These are phyloP conservation scores for Thymus quinquecostatus DNA, from an alignment of 257 asterid genomes.

Conservation along the genomic window DNA sequence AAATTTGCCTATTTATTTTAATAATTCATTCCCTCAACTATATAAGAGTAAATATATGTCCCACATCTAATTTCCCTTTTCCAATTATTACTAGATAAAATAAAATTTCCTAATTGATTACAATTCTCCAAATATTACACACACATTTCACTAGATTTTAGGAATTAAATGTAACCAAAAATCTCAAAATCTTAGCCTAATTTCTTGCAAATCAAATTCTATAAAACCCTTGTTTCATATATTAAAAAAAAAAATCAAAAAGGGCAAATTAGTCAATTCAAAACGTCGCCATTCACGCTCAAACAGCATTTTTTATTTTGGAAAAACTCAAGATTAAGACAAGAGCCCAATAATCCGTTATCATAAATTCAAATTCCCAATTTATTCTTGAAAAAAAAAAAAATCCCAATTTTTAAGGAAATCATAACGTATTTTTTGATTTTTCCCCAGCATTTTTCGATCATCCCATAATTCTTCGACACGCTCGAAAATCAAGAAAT, in stretches of 20 bases:
- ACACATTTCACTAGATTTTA: too few species aligned
- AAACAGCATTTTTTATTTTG: background rate
- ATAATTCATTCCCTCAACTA: slow-evolving; percentile 24
- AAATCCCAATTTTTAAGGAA: slow-evolving; percentile 26
- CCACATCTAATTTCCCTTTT: background rate
- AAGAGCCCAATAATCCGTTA: slow-evolving; percentile 25
- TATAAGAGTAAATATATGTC: background rate
- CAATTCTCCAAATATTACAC: background rate
- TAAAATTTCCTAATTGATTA: background rate
- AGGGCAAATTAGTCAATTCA: slow-evolving; percentile 30
- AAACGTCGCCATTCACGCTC: slow-evolving; percentile 7
- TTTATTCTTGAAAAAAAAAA: background rate
- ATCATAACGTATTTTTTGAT: slow-evolving; percentile 5
- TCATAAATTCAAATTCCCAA: slow-evolving; percentile 21
- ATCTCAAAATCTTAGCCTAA: background rate
- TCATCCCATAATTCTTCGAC: background rate
- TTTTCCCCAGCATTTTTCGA: slow-evolving; percentile 10
- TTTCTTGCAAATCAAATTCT: background rate
- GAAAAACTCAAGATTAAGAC: slow-evolving; percentile 1
- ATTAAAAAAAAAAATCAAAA: background rate
- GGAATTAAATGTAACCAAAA: too few species aligned
- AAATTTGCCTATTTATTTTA: slow-evolving; percentile 16
- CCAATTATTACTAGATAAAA: background rate
- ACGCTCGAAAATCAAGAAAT: background rate
- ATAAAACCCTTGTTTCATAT: background rate